Percentiles rank a stretch among this genome's conserved stretches.
Conservation (phyloP, 805 yeast genomes). For the Hanseniaspora taiwanica region DNA sequence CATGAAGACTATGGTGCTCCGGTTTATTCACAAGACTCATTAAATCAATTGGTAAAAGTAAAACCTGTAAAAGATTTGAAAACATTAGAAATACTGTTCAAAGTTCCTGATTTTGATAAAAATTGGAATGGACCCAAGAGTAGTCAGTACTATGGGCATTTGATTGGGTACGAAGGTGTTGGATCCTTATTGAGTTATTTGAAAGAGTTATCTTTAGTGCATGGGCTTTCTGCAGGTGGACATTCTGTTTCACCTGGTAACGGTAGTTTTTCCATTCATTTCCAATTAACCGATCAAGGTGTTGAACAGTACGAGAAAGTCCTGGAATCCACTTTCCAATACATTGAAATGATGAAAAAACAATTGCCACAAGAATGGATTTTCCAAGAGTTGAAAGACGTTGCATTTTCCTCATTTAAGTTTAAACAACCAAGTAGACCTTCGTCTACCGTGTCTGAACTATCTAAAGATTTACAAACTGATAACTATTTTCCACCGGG, state of each 20-base stretch:
- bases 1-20: slow-evolving; percentile 29
- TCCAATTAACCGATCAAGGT: slow-evolving; percentile 71
- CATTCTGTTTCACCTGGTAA: slow-evolving; percentile 52
- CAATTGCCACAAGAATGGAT: slow-evolving; percentile 67
- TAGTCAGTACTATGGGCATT: slow-evolving; percentile 57
- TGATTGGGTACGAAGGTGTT: slow-evolving; percentile 84
- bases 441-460: slow-evolving; percentile 54
- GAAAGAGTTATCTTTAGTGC: slow-evolving; percentile 69
- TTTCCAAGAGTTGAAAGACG: slow-evolving; percentile 59
- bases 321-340: slow-evolving; percentile 51
- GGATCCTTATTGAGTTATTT: slow-evolving; percentile 69
- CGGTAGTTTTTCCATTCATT: slow-evolving; percentile 51
- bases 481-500: slow-evolving; percentile 45
- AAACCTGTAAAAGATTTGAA: slow-evolving; percentile 76
- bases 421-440: slow-evolving; percentile 70
- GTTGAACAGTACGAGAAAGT: slow-evolving; percentile 49
- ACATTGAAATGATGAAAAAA: slow-evolving; percentile 44
- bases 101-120: slow-evolving; percentile 63
- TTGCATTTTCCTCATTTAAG: slow-evolving; percentile 57
- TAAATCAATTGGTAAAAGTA: slow-evolving; percentile 45
- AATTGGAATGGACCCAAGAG: slow-evolving; percentile 55
- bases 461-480: slow-evolving; percentile 51
- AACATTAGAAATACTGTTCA: slow-evolving; percentile 52
- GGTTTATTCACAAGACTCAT: slow-evolving; percentile 37
- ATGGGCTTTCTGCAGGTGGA: slow-evolving; percentile 61